These are phyloP conservation scores for Russula brevipes DNA, from an alignment of 768 basidiomycete genomes.

Conservation along the genomic window DNA sequence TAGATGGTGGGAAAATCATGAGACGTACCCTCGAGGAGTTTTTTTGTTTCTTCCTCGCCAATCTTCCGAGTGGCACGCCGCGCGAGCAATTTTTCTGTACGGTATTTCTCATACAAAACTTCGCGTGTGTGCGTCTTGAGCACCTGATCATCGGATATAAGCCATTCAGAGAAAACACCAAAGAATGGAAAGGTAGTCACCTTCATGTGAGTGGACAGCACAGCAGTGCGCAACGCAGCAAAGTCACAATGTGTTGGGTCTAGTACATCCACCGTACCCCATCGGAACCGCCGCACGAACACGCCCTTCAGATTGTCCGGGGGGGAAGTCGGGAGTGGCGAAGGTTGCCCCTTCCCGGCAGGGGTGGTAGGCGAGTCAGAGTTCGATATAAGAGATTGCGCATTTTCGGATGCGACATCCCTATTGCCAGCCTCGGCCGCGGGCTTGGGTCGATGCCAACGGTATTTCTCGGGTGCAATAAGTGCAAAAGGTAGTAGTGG, in stretches of 20 bases:
- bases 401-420: conserved; percentile 41
- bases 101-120: conserved; percentile 88
- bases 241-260: conserved; percentile 87
- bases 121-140: conserved; percentile 81
- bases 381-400: conserved; percentile 32
- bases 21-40: conserved; percentile 63
- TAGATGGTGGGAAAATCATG: not conserved
- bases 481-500: conserved; percentile 71
- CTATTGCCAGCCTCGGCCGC: conserved; percentile 29
- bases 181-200: conserved; percentile 38
- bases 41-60: conserved; percentile 65
- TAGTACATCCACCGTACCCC: conserved; percentile 86
- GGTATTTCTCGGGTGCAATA: conserved; percentile 62
- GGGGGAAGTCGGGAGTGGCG: conserved; percentile 45
- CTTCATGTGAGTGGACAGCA: conserved; percentile 82
- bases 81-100: conserved; percentile 86
- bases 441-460: conserved; percentile 36
- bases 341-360: conserved; percentile 28
- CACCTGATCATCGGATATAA: conserved; percentile 41
- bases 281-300: conserved; percentile 74
- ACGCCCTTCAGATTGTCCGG: conserved; percentile 68
- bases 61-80: conserved; percentile 78
- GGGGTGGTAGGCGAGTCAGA: conserved; percentile 31
- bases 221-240: conserved; percentile 73
- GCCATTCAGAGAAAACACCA: not conserved